Evolutionary conservation across 257 asterid species (phyloP).

Genomic region (Solanum megistacrolobum): DNA sequence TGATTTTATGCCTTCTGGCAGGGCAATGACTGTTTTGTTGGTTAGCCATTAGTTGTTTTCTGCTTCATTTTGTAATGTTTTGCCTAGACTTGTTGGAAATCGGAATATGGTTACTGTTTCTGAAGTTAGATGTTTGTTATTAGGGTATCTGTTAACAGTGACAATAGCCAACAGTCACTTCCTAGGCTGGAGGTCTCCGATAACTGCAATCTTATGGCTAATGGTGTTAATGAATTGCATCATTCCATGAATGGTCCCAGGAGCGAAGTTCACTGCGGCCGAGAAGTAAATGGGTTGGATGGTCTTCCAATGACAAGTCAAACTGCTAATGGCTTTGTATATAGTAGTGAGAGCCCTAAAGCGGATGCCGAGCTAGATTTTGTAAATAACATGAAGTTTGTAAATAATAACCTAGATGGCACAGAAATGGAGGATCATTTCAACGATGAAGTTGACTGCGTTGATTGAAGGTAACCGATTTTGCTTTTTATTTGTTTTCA

Average conservation of each 20-base stretch:
- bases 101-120: not conserved
- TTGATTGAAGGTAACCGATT: slow-evolving; percentile 44
- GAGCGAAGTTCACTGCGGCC: slow-evolving; percentile 18
- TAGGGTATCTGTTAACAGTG: slow-evolving; percentile 23
- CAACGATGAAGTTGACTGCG: slow-evolving; percentile 21
- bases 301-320: slow-evolving; percentile 30
- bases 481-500: not conserved
- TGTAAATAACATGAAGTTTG: slow-evolving; percentile 58
- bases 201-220: slow-evolving; percentile 14
- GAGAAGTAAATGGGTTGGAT: slow-evolving; percentile 19
- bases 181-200: slow-evolving; percentile 29
- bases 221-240: slow-evolving; percentile 23
- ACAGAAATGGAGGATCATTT: slow-evolving; percentile 29
- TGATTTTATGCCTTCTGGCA: not conserved
- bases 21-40: not conserved
- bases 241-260: slow-evolving; percentile 26
- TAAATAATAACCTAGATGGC: slow-evolving; percentile 47
- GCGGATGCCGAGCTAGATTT: slow-evolving; percentile 21
- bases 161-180: slow-evolving; percentile 22
- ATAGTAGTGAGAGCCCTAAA: slow-evolving; percentile 38
- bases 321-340: slow-evolving; percentile 35
- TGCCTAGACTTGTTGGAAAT: not conserved
- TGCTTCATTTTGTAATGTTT: not conserved
- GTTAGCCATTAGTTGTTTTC: not conserved
- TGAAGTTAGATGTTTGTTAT: not conserved